A percentile compares a stretch with the other conserved stretches of the same genome.
Conservation (phyloP, 345 rosid species). For the Citrus inodora region DNA sequence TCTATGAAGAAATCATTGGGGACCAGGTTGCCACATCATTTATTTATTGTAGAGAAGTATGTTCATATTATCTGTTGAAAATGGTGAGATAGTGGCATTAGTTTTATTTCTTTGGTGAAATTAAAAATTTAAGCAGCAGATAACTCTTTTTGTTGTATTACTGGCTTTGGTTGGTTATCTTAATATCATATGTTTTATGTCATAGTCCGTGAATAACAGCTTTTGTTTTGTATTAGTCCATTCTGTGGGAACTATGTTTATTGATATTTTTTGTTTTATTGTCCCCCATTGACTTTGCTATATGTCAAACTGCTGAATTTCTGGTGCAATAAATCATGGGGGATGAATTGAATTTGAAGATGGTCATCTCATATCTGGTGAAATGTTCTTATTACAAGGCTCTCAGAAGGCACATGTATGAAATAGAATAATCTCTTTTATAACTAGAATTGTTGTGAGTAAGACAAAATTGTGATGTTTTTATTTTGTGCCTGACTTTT, state of each 20-base stretch:
- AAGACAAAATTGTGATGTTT: neutral
- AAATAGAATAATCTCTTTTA: neutral
- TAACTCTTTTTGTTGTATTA: neutral
- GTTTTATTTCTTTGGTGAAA: neutral
- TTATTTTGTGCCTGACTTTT: neutral
- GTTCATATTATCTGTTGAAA: neutral
- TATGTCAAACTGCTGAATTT: neutral
- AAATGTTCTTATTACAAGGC: neutral
- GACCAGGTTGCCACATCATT: neutral
- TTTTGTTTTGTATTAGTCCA: neutral
- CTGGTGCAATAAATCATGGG: neutral
- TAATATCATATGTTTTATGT: neutral
- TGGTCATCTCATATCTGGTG: neutral
- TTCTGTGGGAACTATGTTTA: neutral
- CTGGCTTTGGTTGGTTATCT: neutral
- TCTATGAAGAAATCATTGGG: neutral
- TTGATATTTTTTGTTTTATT: neutral
- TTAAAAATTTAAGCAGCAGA: neutral
- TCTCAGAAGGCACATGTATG: neutral
- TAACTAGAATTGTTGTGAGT: neutral
- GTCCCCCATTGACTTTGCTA: neutral
- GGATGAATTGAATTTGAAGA: neutral
- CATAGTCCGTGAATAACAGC: neutral
- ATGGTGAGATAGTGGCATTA: neutral
- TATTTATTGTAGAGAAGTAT: neutral